Evolutionary conservation across 805 yeast genomes (phyloP).

Genomic region (Vanderwaltozyma verrucispora): DNA sequence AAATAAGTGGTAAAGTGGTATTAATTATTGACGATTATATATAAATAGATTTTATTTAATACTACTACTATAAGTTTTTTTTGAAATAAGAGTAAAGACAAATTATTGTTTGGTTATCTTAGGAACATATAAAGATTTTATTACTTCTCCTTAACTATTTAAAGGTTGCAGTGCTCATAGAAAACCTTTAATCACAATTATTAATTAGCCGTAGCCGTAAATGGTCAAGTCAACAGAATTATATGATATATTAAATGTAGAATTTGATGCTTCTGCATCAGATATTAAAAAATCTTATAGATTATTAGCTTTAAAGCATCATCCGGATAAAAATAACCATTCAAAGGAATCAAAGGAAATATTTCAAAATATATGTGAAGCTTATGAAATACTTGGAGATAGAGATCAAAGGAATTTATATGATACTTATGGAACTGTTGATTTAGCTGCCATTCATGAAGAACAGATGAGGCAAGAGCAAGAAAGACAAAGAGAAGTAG

Average conservation of each 20-base stretch:
- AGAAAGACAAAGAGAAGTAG: no score
- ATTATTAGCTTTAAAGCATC: constrained; percentile 41
- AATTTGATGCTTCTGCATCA: constrained; percentile 34
- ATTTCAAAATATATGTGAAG: constrained; percentile 54
- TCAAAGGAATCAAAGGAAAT: constrained; percentile 39
- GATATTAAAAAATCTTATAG: constrained; percentile 50
- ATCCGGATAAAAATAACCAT: constrained; percentile 55
- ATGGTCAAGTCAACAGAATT: constrained; percentile 4
- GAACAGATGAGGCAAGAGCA: background rate
- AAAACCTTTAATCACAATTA: no score
- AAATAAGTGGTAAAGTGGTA: no score
- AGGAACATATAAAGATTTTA: no score
- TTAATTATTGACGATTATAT: no score
- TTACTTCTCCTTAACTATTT: no score
- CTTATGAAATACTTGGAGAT: constrained; percentile 54
- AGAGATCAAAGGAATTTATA: constrained; percentile 36
- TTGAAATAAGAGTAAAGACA: no score
- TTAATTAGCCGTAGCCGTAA: background rate
- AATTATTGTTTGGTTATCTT: no score
- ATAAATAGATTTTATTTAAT: no score
- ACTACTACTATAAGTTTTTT: no score
- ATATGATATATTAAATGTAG: constrained; percentile 51
- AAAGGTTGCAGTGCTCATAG: no score
- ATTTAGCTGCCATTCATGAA: constrained; percentile 10
- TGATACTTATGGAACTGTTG: constrained; percentile 39